Percentiles rank a stretch among this genome's conserved stretches.
phyloP scores from a whole-genome alignment of 169 alveolate species.

The Perkinsus chesapeaki region DNA sequence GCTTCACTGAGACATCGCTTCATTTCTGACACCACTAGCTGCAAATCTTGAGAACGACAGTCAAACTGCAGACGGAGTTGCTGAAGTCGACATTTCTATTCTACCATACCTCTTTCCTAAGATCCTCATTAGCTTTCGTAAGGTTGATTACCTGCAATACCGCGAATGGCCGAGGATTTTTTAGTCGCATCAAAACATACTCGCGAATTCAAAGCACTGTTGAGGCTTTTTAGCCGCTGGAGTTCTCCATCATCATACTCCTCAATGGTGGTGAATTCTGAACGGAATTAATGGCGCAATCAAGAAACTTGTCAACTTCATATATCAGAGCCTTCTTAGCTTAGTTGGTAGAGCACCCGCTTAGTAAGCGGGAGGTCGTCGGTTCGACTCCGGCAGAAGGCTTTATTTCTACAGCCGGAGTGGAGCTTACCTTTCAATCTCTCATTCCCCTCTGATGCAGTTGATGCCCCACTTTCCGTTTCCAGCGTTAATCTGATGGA shows the following conservation, averaged over 20 bases:
- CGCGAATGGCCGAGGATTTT: background rate
- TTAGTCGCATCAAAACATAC: background rate
- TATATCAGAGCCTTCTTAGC: constrained; percentile 4
- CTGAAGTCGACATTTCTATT: background rate
- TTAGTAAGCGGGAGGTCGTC: constrained; percentile 5
- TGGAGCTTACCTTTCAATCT: background rate
- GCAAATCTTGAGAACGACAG: background rate
- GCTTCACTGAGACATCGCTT: background rate
- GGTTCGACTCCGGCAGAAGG: constrained; percentile 4
- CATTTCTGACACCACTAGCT: background rate
- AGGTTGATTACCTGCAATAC: background rate
- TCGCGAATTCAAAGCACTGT: background rate
- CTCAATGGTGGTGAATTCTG: too few relatives aligned
- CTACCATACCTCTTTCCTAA: background rate
- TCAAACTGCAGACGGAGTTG: background rate
- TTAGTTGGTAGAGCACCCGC: constrained; percentile 5
- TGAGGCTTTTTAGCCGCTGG: background rate
- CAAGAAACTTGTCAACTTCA: too few relatives aligned
- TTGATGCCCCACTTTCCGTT: background rate
- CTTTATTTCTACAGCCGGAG: background rate
- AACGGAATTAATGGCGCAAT: too few relatives aligned
- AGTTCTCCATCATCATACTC: background rate
- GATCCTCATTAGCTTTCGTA: background rate
- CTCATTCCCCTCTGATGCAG: background rate
- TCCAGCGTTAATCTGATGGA: background rate